Base-by-base conservation (phyloP, 495 filamentous ascomycete species). In the Podospora conica region DNA sequence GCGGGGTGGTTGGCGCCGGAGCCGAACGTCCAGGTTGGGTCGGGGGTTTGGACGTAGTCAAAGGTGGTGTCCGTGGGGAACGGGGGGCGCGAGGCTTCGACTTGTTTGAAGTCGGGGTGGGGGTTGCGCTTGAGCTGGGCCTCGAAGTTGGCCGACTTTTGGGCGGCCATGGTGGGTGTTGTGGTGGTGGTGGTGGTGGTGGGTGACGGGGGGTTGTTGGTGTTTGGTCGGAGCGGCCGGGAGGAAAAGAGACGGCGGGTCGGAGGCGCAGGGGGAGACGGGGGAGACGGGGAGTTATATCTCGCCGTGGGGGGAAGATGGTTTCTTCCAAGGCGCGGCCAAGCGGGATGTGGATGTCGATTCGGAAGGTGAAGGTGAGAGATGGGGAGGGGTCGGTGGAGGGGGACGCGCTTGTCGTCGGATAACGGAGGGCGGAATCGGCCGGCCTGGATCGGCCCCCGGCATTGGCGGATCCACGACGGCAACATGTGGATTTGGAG, bases 11-110 rank as follows among this genome's bases (percentile, higher is more conserved):
- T 94, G 28, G 86, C 87, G 55, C 94, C 93, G 22, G 84, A 78
- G n/a, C 93, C 93, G 59, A 85, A 76, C 58, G 86, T 86, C 95
- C 95, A 97, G 24, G 80, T 71, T 0, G 95, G 91, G 9, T 87
- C 81, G 1, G 85, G 83, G 1, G 92, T 89, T 73, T 96, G 87
- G 20, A 87, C 91, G 74, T 82, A 86, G 53, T 74, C 80, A 74
- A 90, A 82, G 61, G 78, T 72, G 55, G 79, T 79, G 55, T 81
- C 70, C 18, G 73, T 71, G 57, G 85, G 73, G 78, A 88, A 97
- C 61, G 86, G 82, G 2, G 88, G 89, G 12, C 93, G 86, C n/a
- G 85, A 83, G 54, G 84, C 84, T 78, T 96, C 88, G 66, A 91
- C 82, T 23, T 84, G 79, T 65, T 89, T 89, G 81, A 96, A 96